A percentile compares a stretch with the other conserved stretches of the same genome.
Conservation (phyloP, 2,329 filamentous ascomycete genomes). For the Albophoma yamanashiensis region DNA sequence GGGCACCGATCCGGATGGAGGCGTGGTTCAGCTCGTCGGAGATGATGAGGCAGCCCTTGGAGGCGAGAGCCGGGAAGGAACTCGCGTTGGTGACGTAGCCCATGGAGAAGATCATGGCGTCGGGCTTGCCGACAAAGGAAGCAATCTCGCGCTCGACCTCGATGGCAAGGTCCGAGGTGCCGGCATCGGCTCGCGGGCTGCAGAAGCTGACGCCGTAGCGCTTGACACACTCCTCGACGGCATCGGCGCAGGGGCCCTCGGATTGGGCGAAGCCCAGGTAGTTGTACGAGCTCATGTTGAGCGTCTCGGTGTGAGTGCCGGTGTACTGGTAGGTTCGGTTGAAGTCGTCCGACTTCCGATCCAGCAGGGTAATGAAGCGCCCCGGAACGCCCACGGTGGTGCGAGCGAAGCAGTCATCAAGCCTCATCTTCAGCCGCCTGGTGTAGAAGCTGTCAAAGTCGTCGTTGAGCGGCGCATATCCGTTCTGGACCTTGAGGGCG, state of each 20-base stretch:
- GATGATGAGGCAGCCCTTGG: conserved; percentile 87
- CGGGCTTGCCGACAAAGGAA: conserved; percentile 84
- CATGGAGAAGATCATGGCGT: conserved; percentile 98
- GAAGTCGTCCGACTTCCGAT: conserved; percentile 83
- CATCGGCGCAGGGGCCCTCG: conserved; percentile 90
- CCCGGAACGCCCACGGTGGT: conserved; percentile 90
- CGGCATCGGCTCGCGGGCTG: conserved; percentile 73
- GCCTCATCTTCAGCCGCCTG: conserved; percentile 79
- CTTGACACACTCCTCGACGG: conserved; percentile 73
- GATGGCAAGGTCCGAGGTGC: conserved; percentile 75
- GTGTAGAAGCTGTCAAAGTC: conserved; percentile 99
- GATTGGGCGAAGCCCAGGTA: conserved; percentile 98
- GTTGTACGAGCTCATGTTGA: conserved; percentile 99
- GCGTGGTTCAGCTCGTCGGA: conserved; percentile 97
- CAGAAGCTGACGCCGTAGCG: conserved; percentile 77
- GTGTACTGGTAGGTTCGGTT: conserved; percentile 85
- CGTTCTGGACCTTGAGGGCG: conserved; percentile 71
- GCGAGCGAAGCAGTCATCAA: conserved; percentile 94
- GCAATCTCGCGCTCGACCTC: conserved; percentile 89
- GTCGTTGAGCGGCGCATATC: conserved; percentile 90
- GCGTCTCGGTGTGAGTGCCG: conserved; percentile 82
- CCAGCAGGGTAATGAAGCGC: conserved; percentile 83
- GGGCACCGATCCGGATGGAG: conserved; percentile 89
- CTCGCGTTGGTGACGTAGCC: conserved; percentile 94
- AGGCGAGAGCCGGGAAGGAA: conserved; percentile 82